Evolutionary conservation across 2,329 filamentous ascomycete species (phyloP), one percentile per base, ranked within the genome.

Genomic region (Pyrenophora tritici-repentis): DNA sequence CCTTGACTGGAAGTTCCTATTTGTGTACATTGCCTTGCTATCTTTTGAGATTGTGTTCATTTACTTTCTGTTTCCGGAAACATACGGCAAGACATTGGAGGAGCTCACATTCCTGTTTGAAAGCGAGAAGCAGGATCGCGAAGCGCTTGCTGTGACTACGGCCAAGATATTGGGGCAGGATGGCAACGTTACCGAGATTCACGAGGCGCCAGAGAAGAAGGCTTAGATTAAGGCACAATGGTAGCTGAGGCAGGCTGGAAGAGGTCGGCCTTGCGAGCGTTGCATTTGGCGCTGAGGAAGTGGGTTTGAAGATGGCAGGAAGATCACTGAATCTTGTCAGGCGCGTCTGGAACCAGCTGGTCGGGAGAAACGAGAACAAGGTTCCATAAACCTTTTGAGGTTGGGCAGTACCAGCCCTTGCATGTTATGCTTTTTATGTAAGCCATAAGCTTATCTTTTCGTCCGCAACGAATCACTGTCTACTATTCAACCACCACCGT

Each of bases 1-100:
- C 50, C 73, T 85, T 4, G 66, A 68, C 41, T 87, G 84, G 82
- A 80, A 86, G 68, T 84, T 87, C 45, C 84, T 85, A 74, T 73
- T 86, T 41, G 84, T 86, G 65, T 87, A 83, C 17, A 76, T 79
- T 0, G 67, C 58, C 18, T 70, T 68, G 62, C 56, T 73, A 1
- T 61, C 47, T 34, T 68, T 67, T 18, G 70, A 73, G 39, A 57
- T 72, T 17, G 58, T 72, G 1, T 69, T 73, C 53, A 71, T 72
- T 50, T 72, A 68, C 55, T 67, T 73, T 47, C 36, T 72, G 35
- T 72, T 70, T 51, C 69, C 68, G 0, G 69, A 71, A 44, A 71
- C 68, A 4, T 66, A 60, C 42, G 69, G 68, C 8, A 68, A 67
- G 45, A 71, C 68, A 6, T 38, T 73, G 1, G 70, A 72, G 36